Percentiles rank a stretch among this genome's conserved stretches.
Conservation (phyloP, 1,284 basidiomycete species). For the Abortiporus biennis region DNA sequence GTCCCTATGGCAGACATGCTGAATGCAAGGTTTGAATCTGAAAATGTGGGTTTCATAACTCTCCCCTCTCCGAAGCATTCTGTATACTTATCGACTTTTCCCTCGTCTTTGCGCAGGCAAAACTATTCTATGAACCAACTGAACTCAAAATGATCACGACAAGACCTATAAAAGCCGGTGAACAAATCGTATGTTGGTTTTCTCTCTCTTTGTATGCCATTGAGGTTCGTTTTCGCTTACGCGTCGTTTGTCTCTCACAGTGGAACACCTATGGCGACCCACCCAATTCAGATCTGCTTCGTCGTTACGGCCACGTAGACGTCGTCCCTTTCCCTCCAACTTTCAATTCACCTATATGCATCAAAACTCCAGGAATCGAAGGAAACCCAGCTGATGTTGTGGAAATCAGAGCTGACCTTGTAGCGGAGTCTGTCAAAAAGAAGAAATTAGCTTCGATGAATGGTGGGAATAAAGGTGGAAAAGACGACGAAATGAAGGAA, state of each 20-base stretch:
- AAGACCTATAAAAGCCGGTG: conserved; percentile 66
- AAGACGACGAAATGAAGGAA: conserved; percentile 33
- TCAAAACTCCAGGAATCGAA: too few species aligned
- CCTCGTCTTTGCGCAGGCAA: conserved; percentile 47
- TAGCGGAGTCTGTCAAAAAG: too few species aligned
- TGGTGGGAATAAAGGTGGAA: too few species aligned
- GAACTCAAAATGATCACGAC: conserved; percentile 81
- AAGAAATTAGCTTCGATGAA: too few species aligned
- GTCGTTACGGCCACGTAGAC: conserved; percentile 94
- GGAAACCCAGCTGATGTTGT: conserved; percentile 88
- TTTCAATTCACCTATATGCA: too few species aligned
- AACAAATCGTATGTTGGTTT: conserved; percentile 73
- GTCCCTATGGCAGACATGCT: conserved; percentile 96
- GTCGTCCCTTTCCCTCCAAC: conserved; percentile 47
- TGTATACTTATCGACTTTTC: conserved; percentile 1
- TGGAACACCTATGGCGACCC: conserved; percentile 96
- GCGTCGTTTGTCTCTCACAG: conserved; percentile 32
- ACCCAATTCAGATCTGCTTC: conserved; percentile 91
- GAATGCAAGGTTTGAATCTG: conserved; percentile 81
- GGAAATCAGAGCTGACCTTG: conserved; percentile 80
- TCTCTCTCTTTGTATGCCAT: background rate
- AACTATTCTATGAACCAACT: conserved; percentile 75
- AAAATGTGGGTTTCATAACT: conserved; percentile 59
- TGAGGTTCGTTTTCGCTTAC: background rate
- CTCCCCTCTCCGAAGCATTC: background rate